phyloP scores from a whole-genome alignment of 2,329 filamentous ascomycete species.

The Colletotrichum horii region DNA sequence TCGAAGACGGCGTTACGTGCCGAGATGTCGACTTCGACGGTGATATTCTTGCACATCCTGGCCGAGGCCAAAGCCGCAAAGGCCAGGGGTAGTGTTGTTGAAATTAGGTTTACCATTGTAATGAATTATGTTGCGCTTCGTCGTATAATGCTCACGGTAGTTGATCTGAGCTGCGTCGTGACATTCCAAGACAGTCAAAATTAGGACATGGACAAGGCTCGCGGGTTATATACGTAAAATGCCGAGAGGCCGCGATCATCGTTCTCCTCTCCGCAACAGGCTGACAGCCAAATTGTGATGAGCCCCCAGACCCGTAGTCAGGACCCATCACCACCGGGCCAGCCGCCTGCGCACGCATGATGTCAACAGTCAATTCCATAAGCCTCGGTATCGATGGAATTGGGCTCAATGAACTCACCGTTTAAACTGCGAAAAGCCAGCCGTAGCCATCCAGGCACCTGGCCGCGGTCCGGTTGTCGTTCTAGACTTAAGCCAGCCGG shows the following conservation, averaged over 20 bases:
- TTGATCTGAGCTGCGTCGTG: neutral
- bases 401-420: neutral
- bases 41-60: slow-evolving; percentile 52
- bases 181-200: neutral
- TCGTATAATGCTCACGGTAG: neutral
- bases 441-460: neutral
- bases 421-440: neutral
- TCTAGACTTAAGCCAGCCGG: neutral
- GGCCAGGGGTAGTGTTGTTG: slow-evolving; percentile 24
- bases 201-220: neutral
- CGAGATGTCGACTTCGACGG: slow-evolving; percentile 59
- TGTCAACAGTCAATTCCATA: neutral
- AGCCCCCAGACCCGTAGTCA: neutral
- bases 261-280: neutral
- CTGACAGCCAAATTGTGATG: neutral
- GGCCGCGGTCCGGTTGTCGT: neutral
- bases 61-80: slow-evolving; percentile 34
- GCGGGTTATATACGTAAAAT: neutral
- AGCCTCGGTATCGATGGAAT: neutral
- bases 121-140: neutral
- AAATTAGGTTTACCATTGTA: slow-evolving; percentile 26
- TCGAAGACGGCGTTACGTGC: slow-evolving; percentile 60
- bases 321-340: neutral
- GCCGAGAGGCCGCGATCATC: neutral
- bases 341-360: neutral